Percentiles rank a stretch among this genome's conserved stretches.
phyloP scores from a whole-genome alignment of 768 basidiomycete species.

The Strobilomyces echinocephalus region DNA sequence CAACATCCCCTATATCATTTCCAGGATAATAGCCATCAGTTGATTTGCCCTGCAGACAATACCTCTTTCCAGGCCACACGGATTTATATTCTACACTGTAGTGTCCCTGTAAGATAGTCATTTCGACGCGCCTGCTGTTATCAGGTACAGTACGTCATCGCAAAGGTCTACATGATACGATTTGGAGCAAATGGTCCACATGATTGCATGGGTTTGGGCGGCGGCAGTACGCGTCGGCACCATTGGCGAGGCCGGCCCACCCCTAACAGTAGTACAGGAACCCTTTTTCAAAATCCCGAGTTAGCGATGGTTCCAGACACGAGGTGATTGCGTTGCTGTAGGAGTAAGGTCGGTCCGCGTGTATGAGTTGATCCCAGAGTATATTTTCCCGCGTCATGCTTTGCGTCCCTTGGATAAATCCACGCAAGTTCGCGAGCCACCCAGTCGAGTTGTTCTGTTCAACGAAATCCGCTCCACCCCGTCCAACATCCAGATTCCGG shows the following conservation, averaged over 20 bases:
- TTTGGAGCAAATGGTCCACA: neutral
- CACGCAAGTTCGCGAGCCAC: neutral
- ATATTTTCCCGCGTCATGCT: neutral
- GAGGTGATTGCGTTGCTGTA: neutral
- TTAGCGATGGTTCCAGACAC: neutral
- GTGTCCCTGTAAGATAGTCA: neutral
- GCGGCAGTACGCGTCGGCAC: neutral
- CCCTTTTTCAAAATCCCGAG: neutral
- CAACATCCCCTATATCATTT: neutral
- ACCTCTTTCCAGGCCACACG: neutral
- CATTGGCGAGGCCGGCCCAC: no score
- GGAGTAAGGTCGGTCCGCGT: neutral
- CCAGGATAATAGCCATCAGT: neutral
- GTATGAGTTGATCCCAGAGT: neutral
- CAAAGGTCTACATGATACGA: neutral
- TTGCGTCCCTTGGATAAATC: no score
- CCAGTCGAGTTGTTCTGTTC: neutral
- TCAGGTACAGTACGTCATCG: neutral
- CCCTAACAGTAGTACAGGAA: neutral
- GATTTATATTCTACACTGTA: neutral
- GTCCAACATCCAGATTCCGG: neutral
- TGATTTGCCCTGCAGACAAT: neutral
- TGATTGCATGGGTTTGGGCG: neutral
- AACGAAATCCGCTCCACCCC: neutral
- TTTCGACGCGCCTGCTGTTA: neutral